Evolutionary conservation across 2,329 filamentous ascomycete species (phyloP).

Genomic region (Colletotrichum eremochloae): DNA sequence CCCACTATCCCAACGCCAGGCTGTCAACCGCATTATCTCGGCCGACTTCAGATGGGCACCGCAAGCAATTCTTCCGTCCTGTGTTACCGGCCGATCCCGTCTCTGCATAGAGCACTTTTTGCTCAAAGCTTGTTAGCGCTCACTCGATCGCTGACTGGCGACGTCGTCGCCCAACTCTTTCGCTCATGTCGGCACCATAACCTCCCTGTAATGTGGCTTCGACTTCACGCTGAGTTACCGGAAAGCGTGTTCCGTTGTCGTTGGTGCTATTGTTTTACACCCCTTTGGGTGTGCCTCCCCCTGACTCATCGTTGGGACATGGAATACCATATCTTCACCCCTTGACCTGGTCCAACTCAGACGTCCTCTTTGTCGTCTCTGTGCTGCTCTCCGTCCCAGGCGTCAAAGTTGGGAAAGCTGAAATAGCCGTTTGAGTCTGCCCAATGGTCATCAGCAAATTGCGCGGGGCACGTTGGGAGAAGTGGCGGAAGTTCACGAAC

Average conservation of each 20-base stretch:
- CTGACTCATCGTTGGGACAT: not conserved
- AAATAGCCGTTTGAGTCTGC: constrained; percentile 66
- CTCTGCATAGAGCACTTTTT: not conserved
- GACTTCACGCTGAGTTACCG: not conserved
- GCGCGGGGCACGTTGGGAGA: no score
- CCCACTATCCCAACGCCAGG: not conserved
- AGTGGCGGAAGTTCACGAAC: constrained; percentile 23
- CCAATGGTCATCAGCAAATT: constrained; percentile 18
- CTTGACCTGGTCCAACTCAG: not conserved
- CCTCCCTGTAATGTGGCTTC: not conserved
- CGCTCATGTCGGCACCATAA: not conserved
- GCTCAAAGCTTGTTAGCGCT: not conserved
- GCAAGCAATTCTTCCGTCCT: constrained; percentile 1
- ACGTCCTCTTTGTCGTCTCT: constrained; percentile 52
- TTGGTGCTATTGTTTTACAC: not conserved
- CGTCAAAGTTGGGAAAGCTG: constrained; percentile 81
- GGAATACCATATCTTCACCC: not conserved
- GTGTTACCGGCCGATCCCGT: not conserved
- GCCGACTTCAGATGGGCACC: not conserved
- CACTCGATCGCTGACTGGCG: not conserved
- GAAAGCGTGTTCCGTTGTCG: not conserved
- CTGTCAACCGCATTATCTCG: not conserved
- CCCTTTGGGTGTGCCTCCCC: not conserved
- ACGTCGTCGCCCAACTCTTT: not conserved
- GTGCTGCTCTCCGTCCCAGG: constrained; percentile 67